phyloP scores from a whole-genome alignment of 2,329 filamentous ascomycete genomes.

The Diaporthe sp. region DNA sequence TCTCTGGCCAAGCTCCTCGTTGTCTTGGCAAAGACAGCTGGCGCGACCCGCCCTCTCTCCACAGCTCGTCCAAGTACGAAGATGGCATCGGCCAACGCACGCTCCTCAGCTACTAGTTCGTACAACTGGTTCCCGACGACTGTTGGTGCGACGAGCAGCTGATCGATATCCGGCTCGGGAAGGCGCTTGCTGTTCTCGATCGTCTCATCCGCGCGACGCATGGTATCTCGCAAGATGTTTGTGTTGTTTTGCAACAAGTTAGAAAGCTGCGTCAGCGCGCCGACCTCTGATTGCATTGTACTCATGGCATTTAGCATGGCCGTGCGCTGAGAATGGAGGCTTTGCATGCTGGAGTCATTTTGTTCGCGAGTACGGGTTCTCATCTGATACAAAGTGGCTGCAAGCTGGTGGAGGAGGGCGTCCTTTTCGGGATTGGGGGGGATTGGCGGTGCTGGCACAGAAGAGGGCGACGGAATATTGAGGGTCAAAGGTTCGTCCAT shows the following conservation, averaged over 20 bases:
- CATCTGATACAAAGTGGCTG: slow-evolving; percentile 76
- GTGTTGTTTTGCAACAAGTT: slow-evolving; percentile 82
- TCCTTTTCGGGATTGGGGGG: slow-evolving; percentile 98
- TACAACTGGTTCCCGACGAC: slow-evolving; percentile 96
- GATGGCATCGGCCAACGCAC: slow-evolving; percentile 87
- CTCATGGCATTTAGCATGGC: slow-evolving; percentile 81
- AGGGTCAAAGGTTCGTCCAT: slow-evolving; percentile 71
- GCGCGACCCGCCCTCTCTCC: slow-evolving; percentile 78
- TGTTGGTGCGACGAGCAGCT: slow-evolving; percentile 92
- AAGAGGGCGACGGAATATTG: slow-evolving; percentile 61
- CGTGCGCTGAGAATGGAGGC: slow-evolving; percentile 82
- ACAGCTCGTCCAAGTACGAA: slow-evolving; percentile 84
- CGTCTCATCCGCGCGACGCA: slow-evolving; percentile 83
- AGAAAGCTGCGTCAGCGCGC: slow-evolving; percentile 78
- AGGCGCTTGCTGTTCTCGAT: slow-evolving; percentile 80
- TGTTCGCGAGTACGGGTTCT: slow-evolving; percentile 79
- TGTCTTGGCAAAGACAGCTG: slow-evolving; percentile 83
- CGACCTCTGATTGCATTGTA: slow-evolving; percentile 80
- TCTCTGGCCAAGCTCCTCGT: slow-evolving; percentile 82
- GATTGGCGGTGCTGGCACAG: slow-evolving; percentile 82
- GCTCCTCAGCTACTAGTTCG: slow-evolving; percentile 88
- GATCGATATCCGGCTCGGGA: slow-evolving; percentile 84
- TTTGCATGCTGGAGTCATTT: slow-evolving; percentile 80
- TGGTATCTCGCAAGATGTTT: slow-evolving; percentile 80
- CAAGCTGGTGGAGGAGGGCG: slow-evolving; percentile 83